Evolutionary conservation across 108 stramenopile species (phyloP), one percentile per base, ranked within the genome.

Genomic region (Nannochloropsis gaditana): DNA sequence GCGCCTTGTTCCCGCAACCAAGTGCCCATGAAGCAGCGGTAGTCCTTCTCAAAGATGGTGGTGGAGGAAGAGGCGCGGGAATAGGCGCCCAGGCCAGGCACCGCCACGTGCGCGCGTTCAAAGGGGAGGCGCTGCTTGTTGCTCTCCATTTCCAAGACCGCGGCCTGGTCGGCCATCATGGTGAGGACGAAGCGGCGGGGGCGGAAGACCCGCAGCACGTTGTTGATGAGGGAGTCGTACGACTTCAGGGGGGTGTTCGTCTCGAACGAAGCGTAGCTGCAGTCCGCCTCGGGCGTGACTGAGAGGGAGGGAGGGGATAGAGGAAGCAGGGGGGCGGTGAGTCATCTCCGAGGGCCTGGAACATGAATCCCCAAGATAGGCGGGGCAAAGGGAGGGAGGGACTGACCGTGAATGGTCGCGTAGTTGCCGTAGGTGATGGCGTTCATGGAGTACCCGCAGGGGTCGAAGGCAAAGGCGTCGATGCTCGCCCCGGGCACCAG

Each of bases 141-240:
- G 45, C 92, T 91, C 45, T 91, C 92, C 85, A 99, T 92, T 79
- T 95, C 90, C 44, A 87, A 85, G 85, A 99, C 89, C 9, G 97
- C 99, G 31, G 93, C 93, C 84, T 98, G 96, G 88, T 99, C 99
- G 1, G 98, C 99, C 94, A 99, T 96, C 85, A 99, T 92, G 11
- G 99, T 99, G 87, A 99, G 93, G 73, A 97, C 97, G 89, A 98
- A 98, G 15, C 98, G 93, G 91, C 93, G 93, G 11, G 99, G 99
- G 21, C 94, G 92, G 88, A 99, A 99, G 43, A 96, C 95, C 31
- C 93, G 88, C 41, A 99, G 92, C 9, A 99, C 97, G 89, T 98
- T 98, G 85, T 92, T 95, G 59, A 99, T 93, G 45, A 99, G 91
- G 5, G 95, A 88, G 43, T 93, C 93, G 93, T 96, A 97, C 43